A percentile compares a stretch with the other conserved stretches of the same genome.
These are phyloP conservation scores for Volvox africanus DNA, from an alignment of 139 green algal species.

Conservation along the genomic window DNA sequence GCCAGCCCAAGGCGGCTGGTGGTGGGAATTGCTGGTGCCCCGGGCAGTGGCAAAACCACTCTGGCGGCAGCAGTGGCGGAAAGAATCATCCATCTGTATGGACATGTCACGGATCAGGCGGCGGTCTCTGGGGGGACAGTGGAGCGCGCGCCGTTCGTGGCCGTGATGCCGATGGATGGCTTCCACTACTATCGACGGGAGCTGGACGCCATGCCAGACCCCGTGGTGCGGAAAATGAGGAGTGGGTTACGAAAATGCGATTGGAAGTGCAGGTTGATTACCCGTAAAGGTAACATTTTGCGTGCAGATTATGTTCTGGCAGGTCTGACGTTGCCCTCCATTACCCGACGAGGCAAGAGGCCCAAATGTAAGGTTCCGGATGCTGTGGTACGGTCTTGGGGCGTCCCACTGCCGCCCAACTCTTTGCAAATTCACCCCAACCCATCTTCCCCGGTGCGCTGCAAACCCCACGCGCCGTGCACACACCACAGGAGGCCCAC, in stretches of 20 bases:
- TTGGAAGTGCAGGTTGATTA: background rate
- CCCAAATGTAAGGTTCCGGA: too few species aligned
- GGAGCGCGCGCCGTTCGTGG: background rate
- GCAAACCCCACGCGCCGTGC: too few species aligned
- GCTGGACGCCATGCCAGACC: constrained; percentile 85
- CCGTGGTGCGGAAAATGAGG: constrained; percentile 39
- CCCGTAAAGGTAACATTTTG: too few species aligned
- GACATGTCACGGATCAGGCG: background rate
- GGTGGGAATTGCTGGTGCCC: constrained; percentile 85
- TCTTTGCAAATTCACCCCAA: background rate
- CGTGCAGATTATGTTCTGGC: too few species aligned
- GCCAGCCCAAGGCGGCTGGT: constrained; percentile 42
- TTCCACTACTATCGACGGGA: constrained; percentile 88
- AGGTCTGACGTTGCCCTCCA: too few species aligned
- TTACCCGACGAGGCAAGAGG: too few species aligned
- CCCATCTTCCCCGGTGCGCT: background rate
- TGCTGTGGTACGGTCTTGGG: too few species aligned
- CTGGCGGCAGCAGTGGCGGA: constrained; percentile 66
- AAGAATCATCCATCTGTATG: constrained; percentile 61
- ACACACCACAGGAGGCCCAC: constrained; percentile 63
- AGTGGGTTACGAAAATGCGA: background rate
- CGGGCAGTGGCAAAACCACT: constrained; percentile 86
- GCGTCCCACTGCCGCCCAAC: too few species aligned
- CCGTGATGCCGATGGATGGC: constrained; percentile 73
- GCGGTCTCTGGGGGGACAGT: background rate